phyloP scores from a whole-genome alignment of 495 filamentous ascomycete genomes.

The Trichoderma virens region DNA sequence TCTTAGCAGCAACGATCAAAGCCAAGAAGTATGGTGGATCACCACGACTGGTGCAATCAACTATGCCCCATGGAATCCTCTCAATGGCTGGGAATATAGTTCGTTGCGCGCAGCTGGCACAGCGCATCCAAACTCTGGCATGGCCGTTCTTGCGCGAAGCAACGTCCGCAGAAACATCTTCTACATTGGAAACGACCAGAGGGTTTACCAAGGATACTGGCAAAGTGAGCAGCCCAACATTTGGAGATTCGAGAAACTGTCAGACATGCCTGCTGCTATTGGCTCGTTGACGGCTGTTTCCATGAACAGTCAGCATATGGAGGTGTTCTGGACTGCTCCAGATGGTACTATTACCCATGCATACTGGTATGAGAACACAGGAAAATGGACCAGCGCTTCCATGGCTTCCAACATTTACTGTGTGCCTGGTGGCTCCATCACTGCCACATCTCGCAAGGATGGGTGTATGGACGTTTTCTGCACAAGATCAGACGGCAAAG shows the following conservation, averaged over 20 bases:
- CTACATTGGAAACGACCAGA: not conserved
- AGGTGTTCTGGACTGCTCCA: not conserved
- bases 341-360: not conserved
- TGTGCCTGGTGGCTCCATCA: not conserved
- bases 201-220: not conserved
- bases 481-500: too few species aligned
- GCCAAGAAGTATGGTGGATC: not conserved
- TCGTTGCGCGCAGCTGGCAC: too few species aligned
- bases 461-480: not conserved
- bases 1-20: not conserved
- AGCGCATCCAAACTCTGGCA: too few species aligned
- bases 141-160: too few species aligned
- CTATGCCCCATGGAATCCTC: too few species aligned
- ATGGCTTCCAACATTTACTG: not conserved
- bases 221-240: not conserved
- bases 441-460: not conserved
- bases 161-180: not conserved
- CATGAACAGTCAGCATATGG: not conserved
- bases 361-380: not conserved
- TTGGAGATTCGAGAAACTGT: not conserved
- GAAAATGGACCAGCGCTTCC: not conserved
- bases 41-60: not conserved
- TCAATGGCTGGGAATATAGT: too few species aligned
- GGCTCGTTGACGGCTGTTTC: not conserved
- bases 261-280: not conserved